Base-by-base conservation (phyloP, 2,329 filamentous ascomycete genomes). In the Fusarium sp. region DNA sequence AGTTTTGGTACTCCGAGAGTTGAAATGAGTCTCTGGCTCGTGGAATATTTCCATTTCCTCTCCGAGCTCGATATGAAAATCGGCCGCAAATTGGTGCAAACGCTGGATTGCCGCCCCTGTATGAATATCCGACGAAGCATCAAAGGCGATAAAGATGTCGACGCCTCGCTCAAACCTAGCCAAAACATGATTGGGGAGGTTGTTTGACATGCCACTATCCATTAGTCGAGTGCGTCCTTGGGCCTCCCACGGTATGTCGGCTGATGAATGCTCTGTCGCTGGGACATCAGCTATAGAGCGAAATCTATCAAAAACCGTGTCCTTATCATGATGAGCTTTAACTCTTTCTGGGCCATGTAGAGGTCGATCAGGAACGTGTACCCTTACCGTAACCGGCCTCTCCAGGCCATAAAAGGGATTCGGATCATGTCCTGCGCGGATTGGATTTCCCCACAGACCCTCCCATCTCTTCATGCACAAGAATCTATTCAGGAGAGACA, bases 121-220 rank as follows among this genome's bases (percentile, higher is more conserved):
- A 0, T 72, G 70, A 0, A 74, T 58, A 0, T 74, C 72, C 0
- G 72, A 73, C 0, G 72, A 74, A 0, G 72, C 65, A 13, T 74
- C 72, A 20, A 74, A 74, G 0, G 65, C 72, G 0, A 74, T 25
- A 0, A 74, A 67, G 6, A 74, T 10, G 1, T 74, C 72, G 1
- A 65, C 61, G 0, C 57, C 57, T 23, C 72, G 42, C 11, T 72
- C 72, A 1, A 62, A 36, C 3, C 72, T 60, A 0, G 64, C 69
- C 0, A 74, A 46, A 0, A 73, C 50, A 4, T 74, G 72, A 1
- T 74, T 74, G 0, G 72, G 72, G 0, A 74, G 63, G 1, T 74
- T 74, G 0, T 74, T 74, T 0, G 72, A 73, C 70, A 74, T 74
- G 0, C 72, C 72, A 0, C 67, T 69, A 31, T 74, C 72, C 69